Percentiles rank a stretch among this genome's conserved stretches.
These are phyloP conservation scores for Perkinsus chesapeaki DNA, from an alignment of 169 alveolate genomes.

Conservation along the genomic window DNA sequence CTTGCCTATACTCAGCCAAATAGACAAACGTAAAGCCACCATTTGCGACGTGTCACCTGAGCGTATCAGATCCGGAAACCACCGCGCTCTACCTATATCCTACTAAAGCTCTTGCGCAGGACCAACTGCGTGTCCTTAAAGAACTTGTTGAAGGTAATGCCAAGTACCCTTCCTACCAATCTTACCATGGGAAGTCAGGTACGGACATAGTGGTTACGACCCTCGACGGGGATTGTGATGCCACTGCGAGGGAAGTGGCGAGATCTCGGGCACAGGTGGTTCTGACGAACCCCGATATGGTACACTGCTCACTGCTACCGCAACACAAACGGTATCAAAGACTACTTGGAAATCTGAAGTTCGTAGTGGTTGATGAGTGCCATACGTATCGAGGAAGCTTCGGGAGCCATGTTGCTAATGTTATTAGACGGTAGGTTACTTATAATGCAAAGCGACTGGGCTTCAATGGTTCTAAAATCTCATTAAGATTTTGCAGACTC, in stretches of 20 bases:
- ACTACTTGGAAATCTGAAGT: conserved; percentile 7
- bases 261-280: conserved; percentile 12
- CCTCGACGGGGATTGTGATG: conserved; percentile 15
- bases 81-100: conserved; percentile 30
- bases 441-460: not conserved
- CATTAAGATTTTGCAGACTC: not conserved
- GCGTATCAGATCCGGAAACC: not conserved
- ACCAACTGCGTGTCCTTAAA: conserved; percentile 22
- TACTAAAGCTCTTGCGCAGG: conserved; percentile 38
- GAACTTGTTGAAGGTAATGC: conserved; percentile 8
- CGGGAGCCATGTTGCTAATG: conserved; percentile 29
- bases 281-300: conserved; percentile 32
- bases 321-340: conserved; percentile 6
- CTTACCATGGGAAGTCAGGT: conserved; percentile 15
- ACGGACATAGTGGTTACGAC: conserved; percentile 23
- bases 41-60: not conserved
- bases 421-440: conserved; percentile 15
- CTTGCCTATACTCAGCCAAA: conserved; percentile 14
- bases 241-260: conserved; percentile 11
- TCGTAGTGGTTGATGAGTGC: conserved; percentile 36
- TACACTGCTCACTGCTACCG: conserved; percentile 31
- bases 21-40: not conserved
- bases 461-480: not conserved
- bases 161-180: not conserved
- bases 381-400: conserved; percentile 36